Evolutionary conservation across 2,329 filamentous ascomycete species (phyloP).

Genomic region (Cladosporium sp.): DNA sequence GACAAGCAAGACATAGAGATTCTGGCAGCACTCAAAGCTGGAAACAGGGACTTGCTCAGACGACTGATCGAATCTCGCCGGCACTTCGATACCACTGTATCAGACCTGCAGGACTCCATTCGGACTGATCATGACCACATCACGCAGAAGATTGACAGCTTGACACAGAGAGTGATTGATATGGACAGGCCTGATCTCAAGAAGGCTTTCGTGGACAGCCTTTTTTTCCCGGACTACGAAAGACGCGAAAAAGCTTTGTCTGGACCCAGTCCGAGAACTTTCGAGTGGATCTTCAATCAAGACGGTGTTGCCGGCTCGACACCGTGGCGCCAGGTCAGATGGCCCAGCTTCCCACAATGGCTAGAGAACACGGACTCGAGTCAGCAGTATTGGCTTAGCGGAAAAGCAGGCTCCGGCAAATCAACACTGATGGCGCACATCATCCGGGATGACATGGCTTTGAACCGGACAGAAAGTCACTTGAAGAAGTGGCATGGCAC

Average conservation of each 20-base stretch:
- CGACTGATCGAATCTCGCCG: not conserved
- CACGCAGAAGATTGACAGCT: not conserved
- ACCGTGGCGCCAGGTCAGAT: not conserved
- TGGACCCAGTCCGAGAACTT: not conserved
- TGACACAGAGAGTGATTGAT: not conserved
- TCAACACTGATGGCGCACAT: not conserved
- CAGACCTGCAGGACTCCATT: not conserved
- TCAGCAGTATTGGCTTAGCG: not conserved
- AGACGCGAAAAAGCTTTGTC: not conserved
- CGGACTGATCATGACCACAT: not conserved
- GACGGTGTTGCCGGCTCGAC: not conserved
- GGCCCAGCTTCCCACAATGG: not conserved
- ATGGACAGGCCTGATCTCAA: not conserved
- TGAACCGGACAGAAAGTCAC: not conserved
- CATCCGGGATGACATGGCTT: not conserved
- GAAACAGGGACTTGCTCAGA: not conserved
- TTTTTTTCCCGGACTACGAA: not conserved
- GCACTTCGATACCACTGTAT: not conserved
- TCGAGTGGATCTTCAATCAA: not conserved
- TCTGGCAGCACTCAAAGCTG: not conserved
- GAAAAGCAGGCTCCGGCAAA: not conserved
- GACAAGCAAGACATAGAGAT: not conserved
- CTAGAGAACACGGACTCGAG: not conserved
- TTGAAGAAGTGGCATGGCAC: not conserved
- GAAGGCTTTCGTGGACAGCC: not conserved